Conservation (phyloP, 1,284 basidiomycete genomes). For the Paramarasmius palmivorus region DNA sequence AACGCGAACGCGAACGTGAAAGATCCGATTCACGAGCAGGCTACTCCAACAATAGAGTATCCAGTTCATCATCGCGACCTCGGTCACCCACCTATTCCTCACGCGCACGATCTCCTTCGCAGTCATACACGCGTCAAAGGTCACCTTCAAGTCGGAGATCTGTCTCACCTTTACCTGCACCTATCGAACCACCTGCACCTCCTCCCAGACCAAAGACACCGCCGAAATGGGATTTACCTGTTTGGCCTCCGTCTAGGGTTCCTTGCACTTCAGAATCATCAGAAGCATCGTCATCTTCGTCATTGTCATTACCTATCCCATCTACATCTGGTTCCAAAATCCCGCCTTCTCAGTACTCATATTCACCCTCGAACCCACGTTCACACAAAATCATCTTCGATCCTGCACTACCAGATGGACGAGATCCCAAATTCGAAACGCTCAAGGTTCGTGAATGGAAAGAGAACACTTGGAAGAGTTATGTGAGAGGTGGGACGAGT, state of each 20-base stretch:
- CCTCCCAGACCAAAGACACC: slow-evolving; percentile 29
- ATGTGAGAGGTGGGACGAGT: slow-evolving; percentile 1
- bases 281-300: neutral
- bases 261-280: neutral
- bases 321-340: neutral
- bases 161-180: slow-evolving; percentile 12
- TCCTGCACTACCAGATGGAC: slow-evolving; percentile 34
- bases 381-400: slow-evolving; percentile 68
- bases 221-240: slow-evolving; percentile 1
- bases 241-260: neutral
- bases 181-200: slow-evolving; percentile 48
- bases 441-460: slow-evolving; percentile 31
- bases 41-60: neutral
- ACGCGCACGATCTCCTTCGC: slow-evolving; percentile 19
- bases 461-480: slow-evolving; percentile 1
- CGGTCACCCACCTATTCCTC: slow-evolving; percentile 24
- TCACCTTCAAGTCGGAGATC: slow-evolving; percentile 27
- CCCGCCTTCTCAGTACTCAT: slow-evolving; percentile 20
- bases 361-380: slow-evolving; percentile 37
- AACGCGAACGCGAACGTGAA: neutral
- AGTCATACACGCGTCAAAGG: slow-evolving; percentile 14
- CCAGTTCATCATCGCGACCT: slow-evolving; percentile 15
- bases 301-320: neutral
- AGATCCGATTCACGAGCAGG: neutral
- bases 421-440: neutral